Percentiles rank a stretch among this genome's conserved stretches.
These are phyloP conservation scores for Lenwebbia sp. DNA, from an alignment of 345 rosid genomes.

Conservation along the genomic window DNA sequence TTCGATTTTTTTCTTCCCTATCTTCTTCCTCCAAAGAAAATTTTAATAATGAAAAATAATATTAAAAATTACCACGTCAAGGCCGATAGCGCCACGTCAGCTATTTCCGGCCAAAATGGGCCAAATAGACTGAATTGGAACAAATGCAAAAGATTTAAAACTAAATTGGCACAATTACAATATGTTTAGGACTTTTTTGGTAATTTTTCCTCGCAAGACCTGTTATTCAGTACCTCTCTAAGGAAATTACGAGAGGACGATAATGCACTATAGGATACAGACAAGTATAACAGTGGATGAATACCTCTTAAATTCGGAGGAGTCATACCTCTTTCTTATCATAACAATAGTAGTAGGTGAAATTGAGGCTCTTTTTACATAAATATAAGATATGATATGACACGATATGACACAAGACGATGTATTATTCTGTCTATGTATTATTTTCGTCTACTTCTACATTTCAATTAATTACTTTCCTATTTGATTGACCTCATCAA, in stretches of 20 bases:
- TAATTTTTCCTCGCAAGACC: not conserved
- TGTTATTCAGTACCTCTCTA: not conserved
- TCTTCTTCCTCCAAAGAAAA: too few species aligned
- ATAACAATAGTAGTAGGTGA: not conserved
- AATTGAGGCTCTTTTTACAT: not conserved
- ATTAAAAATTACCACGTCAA: too few species aligned
- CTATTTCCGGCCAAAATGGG: too few species aligned
- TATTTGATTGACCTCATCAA: not conserved
- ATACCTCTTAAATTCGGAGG: not conserved
- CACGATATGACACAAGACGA: not conserved
- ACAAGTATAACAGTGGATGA: not conserved
- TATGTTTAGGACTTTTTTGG: too few species aligned
- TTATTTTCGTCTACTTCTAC: not conserved
- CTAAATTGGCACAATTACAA: too few species aligned
- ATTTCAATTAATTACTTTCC: not conserved
- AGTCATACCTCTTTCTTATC: not conserved
- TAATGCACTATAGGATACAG: not conserved
- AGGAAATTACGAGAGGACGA: not conserved
- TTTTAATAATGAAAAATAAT: too few species aligned
- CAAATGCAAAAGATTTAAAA: too few species aligned
- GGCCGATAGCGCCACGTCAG: too few species aligned
- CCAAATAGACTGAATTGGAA: too few species aligned
- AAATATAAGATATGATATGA: not conserved
- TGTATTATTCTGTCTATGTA: not conserved
- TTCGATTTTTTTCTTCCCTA: too few species aligned